These are phyloP conservation scores for Gossypium raimondii DNA, from an alignment of 345 rosid species.

Conservation along the genomic window DNA sequence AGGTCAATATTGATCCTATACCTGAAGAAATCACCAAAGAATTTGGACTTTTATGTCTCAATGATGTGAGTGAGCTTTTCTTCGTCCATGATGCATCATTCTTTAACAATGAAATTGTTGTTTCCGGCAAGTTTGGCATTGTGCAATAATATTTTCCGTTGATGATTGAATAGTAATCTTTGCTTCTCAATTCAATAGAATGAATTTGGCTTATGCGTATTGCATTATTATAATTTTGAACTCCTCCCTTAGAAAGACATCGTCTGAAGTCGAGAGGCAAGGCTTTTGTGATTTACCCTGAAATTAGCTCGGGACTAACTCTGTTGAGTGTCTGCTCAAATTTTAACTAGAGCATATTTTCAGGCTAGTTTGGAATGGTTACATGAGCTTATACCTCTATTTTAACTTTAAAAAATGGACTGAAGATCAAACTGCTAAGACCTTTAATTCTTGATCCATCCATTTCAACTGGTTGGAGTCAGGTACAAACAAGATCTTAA, in stretches of 20 bases:
- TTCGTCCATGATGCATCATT: not conserved
- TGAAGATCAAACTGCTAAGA: too few relatives aligned
- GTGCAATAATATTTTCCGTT: not conserved
- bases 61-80: slow-evolving; percentile 51
- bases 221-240: not conserved
- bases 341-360: not conserved
- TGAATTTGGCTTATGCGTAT: not conserved
- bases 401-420: not conserved
- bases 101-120: not conserved
- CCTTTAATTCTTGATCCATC: too few relatives aligned
- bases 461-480: too few relatives aligned
- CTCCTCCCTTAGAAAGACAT: not conserved
- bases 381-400: not conserved
- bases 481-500: too few relatives aligned
- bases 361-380: not conserved
- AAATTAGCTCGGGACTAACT: not conserved
- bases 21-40: slow-evolving; percentile 61
- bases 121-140: not conserved
- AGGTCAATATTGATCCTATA: slow-evolving; percentile 63
- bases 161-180: slow-evolving; percentile 2
- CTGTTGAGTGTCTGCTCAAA: not conserved
- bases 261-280: not conserved
- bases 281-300: not conserved
- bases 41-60: slow-evolving; percentile 67
- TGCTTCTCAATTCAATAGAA: slow-evolving; percentile 3